Evolutionary conservation across 345 rosid genomes (phyloP).

Genomic region (Salix dunnii): DNA sequence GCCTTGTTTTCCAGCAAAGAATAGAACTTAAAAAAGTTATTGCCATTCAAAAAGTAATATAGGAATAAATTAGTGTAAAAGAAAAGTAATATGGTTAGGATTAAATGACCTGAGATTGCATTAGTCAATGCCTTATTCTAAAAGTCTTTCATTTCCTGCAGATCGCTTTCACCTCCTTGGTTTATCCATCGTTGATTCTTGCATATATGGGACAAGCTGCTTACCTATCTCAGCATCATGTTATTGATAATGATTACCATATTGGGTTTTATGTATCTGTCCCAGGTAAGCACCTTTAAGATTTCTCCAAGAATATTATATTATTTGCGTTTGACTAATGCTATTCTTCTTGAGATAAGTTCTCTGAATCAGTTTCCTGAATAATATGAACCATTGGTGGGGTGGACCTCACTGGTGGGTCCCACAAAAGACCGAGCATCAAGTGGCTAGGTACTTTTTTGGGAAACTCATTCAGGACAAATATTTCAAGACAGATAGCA

Average conservation of each 20-base stretch:
- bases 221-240: constrained; percentile 66
- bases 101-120: not conserved
- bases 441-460: not conserved
- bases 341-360: not conserved
- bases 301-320: constrained; percentile 13
- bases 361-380: not conserved
- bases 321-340: not conserved
- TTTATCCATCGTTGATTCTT: constrained; percentile 84
- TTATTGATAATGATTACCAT: constrained; percentile 33
- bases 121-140: constrained; percentile 1
- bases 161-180: constrained; percentile 84
- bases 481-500: not conserved
- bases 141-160: constrained; percentile 33
- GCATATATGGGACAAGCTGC: constrained; percentile 99
- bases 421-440: not conserved
- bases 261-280: constrained; percentile 87
- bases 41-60: not conserved
- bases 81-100: not conserved
- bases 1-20: not conserved
- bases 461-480: not conserved
- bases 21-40: not conserved
- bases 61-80: not conserved
- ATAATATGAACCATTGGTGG: not conserved
- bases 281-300: constrained; percentile 52
- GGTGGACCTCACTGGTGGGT: too few relatives aligned